phyloP scores from a whole-genome alignment of 306 rosid genomes.

The Hippophae tibetana region DNA sequence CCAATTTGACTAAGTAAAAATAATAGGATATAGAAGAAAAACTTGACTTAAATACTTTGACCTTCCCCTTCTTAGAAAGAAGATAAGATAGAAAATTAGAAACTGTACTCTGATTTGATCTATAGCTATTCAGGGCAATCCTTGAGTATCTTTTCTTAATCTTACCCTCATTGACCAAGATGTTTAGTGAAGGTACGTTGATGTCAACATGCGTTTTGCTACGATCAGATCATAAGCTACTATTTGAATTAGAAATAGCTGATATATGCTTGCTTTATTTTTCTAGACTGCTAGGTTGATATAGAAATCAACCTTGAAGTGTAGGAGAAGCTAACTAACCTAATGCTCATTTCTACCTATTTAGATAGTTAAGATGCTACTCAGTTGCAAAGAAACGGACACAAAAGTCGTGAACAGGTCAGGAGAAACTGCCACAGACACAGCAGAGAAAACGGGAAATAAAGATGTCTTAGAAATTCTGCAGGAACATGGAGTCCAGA shows the following conservation, averaged over 20 bases:
- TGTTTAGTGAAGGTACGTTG: background rate
- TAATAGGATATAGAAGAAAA: background rate
- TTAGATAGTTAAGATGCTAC: slow-evolving; percentile 76
- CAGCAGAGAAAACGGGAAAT: slow-evolving; percentile 70
- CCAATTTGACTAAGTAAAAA: background rate
- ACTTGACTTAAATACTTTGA: background rate
- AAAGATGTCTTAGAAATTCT: slow-evolving; percentile 39
- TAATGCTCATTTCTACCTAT: background rate
- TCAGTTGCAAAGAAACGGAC: slow-evolving; percentile 37
- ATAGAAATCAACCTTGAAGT: background rate
- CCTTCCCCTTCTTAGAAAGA: background rate
- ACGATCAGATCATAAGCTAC: background rate
- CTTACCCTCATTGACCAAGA: slow-evolving; percentile 15
- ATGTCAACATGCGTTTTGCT: too few relatives aligned
- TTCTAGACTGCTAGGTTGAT: too few relatives aligned
- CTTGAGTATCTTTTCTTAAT: background rate
- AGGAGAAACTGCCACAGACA: slow-evolving; percentile 83
- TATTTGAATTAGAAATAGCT: background rate
- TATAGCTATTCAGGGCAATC: background rate
- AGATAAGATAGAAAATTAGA: background rate
- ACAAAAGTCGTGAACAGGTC: slow-evolving; percentile 43
- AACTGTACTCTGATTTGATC: background rate
- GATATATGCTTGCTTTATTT: too few relatives aligned
- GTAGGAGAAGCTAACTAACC: background rate
- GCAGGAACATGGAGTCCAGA: slow-evolving; percentile 53